Evolutionary conservation across 768 basidiomycete species (phyloP).

Genomic region (Hygrocybe coccinea): DNA sequence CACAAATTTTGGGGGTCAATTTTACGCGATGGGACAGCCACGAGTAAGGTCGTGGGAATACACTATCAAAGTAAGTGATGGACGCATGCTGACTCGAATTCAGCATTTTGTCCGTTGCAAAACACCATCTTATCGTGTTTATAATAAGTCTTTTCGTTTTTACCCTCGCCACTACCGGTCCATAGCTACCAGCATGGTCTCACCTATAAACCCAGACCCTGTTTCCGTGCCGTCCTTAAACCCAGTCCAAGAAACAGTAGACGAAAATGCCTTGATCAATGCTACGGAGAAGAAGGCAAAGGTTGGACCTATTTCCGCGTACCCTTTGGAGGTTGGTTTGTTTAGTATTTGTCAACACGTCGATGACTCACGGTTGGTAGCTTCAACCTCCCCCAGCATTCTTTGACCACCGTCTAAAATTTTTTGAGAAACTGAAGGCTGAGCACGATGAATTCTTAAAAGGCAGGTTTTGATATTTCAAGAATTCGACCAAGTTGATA

Average conservation of each 20-base stretch:
- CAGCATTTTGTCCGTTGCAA: constrained; percentile 28
- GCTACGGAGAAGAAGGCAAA: constrained; percentile 47
- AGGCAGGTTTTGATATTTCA: constrained; percentile 37
- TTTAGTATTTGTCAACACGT: constrained; percentile 13
- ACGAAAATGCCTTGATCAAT: constrained; percentile 30
- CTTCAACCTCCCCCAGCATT: constrained; percentile 79
- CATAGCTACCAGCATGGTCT: constrained; percentile 45
- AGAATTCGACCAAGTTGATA: constrained; percentile 5
- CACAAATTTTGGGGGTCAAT: too few species aligned
- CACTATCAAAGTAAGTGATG: not conserved
- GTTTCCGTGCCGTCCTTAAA: constrained; percentile 53
- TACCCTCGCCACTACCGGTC: constrained; percentile 11
- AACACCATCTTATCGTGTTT: constrained; percentile 32
- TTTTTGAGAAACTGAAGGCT: constrained; percentile 82
- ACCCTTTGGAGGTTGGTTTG: constrained; percentile 59
- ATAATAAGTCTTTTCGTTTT: constrained; percentile 10
- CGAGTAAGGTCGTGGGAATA: too few species aligned
- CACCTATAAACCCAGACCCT: constrained; percentile 22
- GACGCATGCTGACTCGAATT: constrained; percentile 26
- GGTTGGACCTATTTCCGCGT: constrained; percentile 35
- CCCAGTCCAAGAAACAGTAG: constrained; percentile 45
- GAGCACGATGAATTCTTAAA: constrained; percentile 80
- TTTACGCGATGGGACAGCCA: too few species aligned
- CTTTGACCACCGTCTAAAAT: constrained; percentile 83
- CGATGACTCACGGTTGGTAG: constrained; percentile 33